Evolutionary conservation across 148 eudicot genomes (phyloP), one percentile per base, ranked within the genome.

Genomic region (Talinum fruticosum): DNA sequence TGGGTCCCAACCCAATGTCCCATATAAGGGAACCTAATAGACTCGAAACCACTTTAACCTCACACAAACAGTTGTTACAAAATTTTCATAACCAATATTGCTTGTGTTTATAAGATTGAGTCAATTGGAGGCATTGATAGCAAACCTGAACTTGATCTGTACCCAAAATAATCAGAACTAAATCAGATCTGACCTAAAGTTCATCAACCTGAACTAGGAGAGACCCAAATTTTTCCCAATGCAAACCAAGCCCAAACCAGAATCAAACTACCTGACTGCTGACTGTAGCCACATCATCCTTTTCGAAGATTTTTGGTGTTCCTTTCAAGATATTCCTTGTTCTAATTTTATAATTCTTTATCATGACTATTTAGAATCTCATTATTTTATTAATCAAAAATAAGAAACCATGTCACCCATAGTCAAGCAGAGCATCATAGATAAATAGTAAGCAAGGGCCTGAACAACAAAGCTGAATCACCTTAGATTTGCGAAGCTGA

Each of bases 401-500:
- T 10, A 44, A 24, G 24, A 36, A 37, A 69, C 5, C 37, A n/a
- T n/a, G n/a, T n/a, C n/a, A n/a, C n/a, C n/a, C n/a, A n/a, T n/a
- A n/a, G n/a, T n/a, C n/a, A n/a, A n/a, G n/a, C n/a, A n/a, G n/a
- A n/a, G n/a, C 74, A 67, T 64, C 13, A 21, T 41, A 66, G 19
- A 76, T 51, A 69, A 37, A 36, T n/a, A 53, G 21, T 47, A 23
- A 75, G 44, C 62, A 37, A 51, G 21, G 29, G 36, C 2, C 13
- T 64, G 62, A 72, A 38, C n/a, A 16, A 38, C 15, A 70, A 77
- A 76, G 76, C 18, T n/a, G 45, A 80, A 76, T 82, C 82, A 91
- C 97, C 97, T 96, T 91, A 79, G 94, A 80, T 76, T 95, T 91
- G 79, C 85, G 85, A 84, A 83, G 90, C 75, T 93, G 86, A 49